Conservation (phyloP, 1,139 yeast genomes). For the Martiniozyma asiatica region DNA sequence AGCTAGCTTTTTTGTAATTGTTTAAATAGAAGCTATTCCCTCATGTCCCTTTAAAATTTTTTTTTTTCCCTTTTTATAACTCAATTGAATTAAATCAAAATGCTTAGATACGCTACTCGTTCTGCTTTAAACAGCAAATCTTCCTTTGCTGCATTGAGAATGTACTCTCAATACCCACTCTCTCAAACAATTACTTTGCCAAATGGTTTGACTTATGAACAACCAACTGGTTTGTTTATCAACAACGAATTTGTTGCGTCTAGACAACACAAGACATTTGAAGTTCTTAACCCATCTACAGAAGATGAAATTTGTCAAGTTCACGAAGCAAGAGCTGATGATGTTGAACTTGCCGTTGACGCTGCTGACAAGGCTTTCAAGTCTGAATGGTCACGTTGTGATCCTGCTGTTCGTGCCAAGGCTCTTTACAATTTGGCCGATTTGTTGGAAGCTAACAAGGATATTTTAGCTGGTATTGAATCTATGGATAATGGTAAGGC, state of each 20-base stretch:
- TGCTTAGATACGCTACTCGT: slow-evolving; percentile 11
- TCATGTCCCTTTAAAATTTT: background rate
- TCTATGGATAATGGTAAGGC: slow-evolving; percentile 79
- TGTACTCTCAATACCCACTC: slow-evolving; percentile 20
- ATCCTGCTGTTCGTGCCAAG: slow-evolving; percentile 43
- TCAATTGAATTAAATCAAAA: background rate
- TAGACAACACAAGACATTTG: slow-evolving; percentile 37
- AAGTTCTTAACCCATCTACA: slow-evolving; percentile 42
- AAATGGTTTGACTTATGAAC: slow-evolving; percentile 32
- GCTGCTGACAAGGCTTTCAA: slow-evolving; percentile 45
- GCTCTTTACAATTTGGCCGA: slow-evolving; percentile 56
- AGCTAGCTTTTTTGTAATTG: too few relatives aligned
- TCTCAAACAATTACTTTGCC: slow-evolving; percentile 20
- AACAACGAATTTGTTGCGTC: too few relatives aligned
- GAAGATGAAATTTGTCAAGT: slow-evolving; percentile 44
- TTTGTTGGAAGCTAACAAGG: slow-evolving; percentile 46
- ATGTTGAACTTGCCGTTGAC: slow-evolving; percentile 46
- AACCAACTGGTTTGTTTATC: slow-evolving; percentile 59
- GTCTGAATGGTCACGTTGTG: slow-evolving; percentile 30
- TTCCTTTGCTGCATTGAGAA: slow-evolving; percentile 15
- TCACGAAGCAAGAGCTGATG: slow-evolving; percentile 43
- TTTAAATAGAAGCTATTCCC: too few relatives aligned
- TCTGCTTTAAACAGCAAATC: slow-evolving; percentile 9
- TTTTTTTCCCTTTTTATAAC: background rate
- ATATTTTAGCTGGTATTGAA: slow-evolving; percentile 57